A percentile compares a stretch with the other conserved stretches of the same genome.
Evolutionary conservation across 164 flowering plant species (phyloP).

Genomic region (Sextonia rubra): DNA sequence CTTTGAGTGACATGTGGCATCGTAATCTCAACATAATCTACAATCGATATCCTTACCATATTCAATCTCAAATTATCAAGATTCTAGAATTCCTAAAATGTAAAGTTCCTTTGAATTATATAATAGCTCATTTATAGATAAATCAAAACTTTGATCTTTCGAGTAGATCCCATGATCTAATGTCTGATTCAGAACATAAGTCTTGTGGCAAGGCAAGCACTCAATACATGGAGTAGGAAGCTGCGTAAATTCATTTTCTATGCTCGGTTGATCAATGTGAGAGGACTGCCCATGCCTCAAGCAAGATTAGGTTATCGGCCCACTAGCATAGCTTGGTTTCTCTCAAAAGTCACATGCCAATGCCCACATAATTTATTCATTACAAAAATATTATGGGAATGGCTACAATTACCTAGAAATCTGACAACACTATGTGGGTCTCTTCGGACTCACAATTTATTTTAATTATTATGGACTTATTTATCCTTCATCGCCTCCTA

Average conservation of each 20-base stretch:
- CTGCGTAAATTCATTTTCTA: constrained; percentile 46
- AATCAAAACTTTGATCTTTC: constrained; percentile 46
- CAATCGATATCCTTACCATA: no score
- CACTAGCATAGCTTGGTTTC: constrained; percentile 37
- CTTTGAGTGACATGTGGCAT: no score
- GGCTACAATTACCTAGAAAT: constrained; percentile 63
- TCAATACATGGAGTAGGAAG: constrained; percentile 39
- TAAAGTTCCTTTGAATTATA: no score
- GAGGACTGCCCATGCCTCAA: constrained; percentile 38
- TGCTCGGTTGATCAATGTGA: constrained; percentile 51
- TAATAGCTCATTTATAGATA: no score
- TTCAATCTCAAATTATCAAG: no score
- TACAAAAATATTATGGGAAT: constrained; percentile 37
- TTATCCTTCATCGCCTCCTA: no score
- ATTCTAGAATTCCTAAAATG: no score
- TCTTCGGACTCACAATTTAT: no score
- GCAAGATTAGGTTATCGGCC: constrained; percentile 22
- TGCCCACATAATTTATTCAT: constrained; percentile 57
- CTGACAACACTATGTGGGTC: no score
- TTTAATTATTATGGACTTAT: no score
- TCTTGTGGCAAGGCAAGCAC: constrained; percentile 45
- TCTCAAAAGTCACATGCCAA: constrained; percentile 45
- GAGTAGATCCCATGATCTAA: constrained; percentile 40
- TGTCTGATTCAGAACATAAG: constrained; percentile 39
- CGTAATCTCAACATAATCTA: no score